Evolutionary conservation across 2,329 filamentous ascomycete species (phyloP).

Genomic region (Exophiala sideris): DNA sequence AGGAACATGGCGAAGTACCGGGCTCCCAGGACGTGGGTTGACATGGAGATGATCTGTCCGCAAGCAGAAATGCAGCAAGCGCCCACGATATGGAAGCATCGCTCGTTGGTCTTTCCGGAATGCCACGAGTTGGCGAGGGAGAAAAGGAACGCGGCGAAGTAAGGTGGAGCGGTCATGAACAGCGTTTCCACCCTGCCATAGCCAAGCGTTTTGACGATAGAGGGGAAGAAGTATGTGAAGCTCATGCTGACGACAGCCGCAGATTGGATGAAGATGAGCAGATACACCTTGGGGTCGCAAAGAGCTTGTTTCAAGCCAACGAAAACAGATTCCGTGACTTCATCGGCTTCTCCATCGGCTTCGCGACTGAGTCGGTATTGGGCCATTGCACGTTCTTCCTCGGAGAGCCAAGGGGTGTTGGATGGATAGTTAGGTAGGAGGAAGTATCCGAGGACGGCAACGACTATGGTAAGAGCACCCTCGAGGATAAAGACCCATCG

Average conservation of each 20-base stretch:
- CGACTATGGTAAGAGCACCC: constrained; percentile 45
- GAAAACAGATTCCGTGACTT: constrained; percentile 51
- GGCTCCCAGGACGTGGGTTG: constrained; percentile 57
- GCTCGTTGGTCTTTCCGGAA: constrained; percentile 66
- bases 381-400: constrained; percentile 56
- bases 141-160: constrained; percentile 40
- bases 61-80: constrained; percentile 52
- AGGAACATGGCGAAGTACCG: constrained; percentile 70
- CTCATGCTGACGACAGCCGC: constrained; percentile 20
- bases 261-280: constrained; percentile 48
- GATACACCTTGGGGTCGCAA: constrained; percentile 57
- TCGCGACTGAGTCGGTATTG: constrained; percentile 56
- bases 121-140: constrained; percentile 66
- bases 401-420: constrained; percentile 57
- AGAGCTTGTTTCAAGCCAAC: constrained; percentile 50
- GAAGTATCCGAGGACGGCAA: constrained; percentile 39
- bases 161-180: constrained; percentile 8
- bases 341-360: constrained; percentile 63
- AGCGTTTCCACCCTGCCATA: constrained; percentile 59
- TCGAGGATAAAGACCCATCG: constrained; percentile 59
- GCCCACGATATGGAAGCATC: constrained; percentile 63
- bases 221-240: constrained; percentile 67
- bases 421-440: constrained; percentile 65
- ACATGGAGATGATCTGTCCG: constrained; percentile 65
- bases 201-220: constrained; percentile 64